phyloP scores from a whole-genome alignment of 257 asterid species.

The Verbena officinalis region DNA sequence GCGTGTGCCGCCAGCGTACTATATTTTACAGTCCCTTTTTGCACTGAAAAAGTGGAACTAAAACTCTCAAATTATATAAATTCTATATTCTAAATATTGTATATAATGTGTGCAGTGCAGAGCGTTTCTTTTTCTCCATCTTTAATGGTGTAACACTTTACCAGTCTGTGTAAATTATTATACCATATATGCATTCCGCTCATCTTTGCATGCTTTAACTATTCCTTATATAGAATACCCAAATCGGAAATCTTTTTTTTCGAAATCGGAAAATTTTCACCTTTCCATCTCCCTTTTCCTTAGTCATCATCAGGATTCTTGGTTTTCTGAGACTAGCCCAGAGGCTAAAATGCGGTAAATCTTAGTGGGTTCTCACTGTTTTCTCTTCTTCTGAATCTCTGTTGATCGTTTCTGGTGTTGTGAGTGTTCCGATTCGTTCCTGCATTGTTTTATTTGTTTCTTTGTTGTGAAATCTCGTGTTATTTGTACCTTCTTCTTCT shows the following conservation, averaged over 20 bases:
- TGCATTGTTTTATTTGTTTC: neutral
- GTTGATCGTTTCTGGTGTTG: too few relatives aligned
- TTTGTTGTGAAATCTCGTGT: conserved; percentile 14
- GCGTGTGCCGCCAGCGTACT: conserved; percentile 26
- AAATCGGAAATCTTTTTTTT: conserved; percentile 19
- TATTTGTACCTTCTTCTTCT: neutral
- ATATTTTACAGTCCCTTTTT: conserved; percentile 8
- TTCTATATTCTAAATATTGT: neutral
- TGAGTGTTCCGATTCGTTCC: too few relatives aligned
- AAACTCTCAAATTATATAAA: neutral
- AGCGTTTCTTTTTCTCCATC: conserved; percentile 23
- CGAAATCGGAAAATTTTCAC: conserved; percentile 25
- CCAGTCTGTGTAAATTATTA: conserved; percentile 35
- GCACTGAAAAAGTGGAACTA: conserved; percentile 6
- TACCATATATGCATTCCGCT: conserved; percentile 21
- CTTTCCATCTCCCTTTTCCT: conserved; percentile 20
- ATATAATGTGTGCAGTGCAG: conserved; percentile 4
- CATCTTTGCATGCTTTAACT: conserved; percentile 40
- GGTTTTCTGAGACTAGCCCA: conserved; percentile 27
- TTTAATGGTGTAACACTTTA: conserved; percentile 23
- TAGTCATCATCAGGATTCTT: conserved; percentile 20
- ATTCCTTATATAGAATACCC: conserved; percentile 23
- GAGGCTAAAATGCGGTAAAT: conserved; percentile 26
- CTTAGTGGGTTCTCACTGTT: conserved; percentile 19
- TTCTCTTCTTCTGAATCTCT: conserved; percentile 4